Percentiles rank a stretch among this genome's conserved stretches.
Conservation (phyloP, 1,284 basidiomycete genomes). For the Cryptococcus neoformans region DNA sequence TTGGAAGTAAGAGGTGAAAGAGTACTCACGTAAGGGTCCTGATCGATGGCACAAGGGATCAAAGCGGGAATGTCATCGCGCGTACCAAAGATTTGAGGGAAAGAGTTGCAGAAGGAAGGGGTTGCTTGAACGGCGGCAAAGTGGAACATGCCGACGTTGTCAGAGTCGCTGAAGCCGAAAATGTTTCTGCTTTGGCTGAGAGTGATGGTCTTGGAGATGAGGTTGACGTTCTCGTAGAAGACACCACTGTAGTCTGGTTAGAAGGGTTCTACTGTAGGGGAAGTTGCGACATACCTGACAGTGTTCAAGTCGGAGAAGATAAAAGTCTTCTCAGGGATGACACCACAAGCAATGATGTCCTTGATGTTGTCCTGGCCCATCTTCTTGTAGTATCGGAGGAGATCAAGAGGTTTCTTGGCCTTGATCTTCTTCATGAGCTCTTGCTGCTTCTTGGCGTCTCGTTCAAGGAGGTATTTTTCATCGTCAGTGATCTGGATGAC, state of each 20-base stretch:
- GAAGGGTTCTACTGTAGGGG: neutral
- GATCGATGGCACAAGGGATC: conserved; percentile 98
- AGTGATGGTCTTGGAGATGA: conserved; percentile 89
- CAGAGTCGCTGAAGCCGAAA: conserved; percentile 94
- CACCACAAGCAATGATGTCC: conserved; percentile 96
- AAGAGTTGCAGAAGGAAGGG: conserved; percentile 96
- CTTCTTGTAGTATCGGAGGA: conserved; percentile 76
- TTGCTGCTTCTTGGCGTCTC: conserved; percentile 56
- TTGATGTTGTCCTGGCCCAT: conserved; percentile 85
- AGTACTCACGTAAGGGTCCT: conserved; percentile 55
- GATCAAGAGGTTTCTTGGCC: conserved; percentile 40
- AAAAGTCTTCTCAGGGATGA: conserved; percentile 90
- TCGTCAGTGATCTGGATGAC: conserved; percentile 98
- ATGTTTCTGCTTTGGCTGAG: conserved; percentile 92
- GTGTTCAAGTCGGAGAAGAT: conserved; percentile 93
- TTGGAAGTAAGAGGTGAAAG: neutral
- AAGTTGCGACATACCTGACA: conserved; percentile 56
- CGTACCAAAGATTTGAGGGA: conserved; percentile 95
- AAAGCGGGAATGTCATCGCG: conserved; percentile 82
- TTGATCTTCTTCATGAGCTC: conserved; percentile 46
- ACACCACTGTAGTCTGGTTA: conserved; percentile 57
- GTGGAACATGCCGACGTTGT: conserved; percentile 98
- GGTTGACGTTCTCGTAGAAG: conserved; percentile 94
- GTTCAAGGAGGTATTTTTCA: conserved; percentile 99
- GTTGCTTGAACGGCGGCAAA: conserved; percentile 97